A percentile compares a stretch with the other conserved stretches of the same genome.
These are phyloP conservation scores for Conringia planisiliqua DNA, from an alignment of 345 rosid genomes.

Conservation along the genomic window DNA sequence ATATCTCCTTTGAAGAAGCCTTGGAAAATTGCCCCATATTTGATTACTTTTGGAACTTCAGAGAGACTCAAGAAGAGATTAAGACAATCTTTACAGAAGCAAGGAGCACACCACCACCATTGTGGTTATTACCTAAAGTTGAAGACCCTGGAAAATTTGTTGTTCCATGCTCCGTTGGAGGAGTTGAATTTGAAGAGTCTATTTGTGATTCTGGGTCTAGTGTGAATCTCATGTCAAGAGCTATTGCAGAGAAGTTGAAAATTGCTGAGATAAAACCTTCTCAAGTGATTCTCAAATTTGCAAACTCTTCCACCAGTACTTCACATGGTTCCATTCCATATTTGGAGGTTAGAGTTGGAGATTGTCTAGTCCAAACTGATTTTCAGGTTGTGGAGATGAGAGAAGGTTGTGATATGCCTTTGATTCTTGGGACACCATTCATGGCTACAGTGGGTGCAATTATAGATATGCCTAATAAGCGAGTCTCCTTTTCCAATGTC, in stretches of 20 bases:
- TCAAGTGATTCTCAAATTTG: background rate
- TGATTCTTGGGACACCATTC: no score
- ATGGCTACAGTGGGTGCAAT: no score
- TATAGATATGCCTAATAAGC: no score
- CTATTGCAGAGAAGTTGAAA: background rate
- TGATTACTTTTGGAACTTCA: background rate
- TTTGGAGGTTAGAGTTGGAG: no score
- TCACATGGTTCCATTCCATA: no score
- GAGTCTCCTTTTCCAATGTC: no score
- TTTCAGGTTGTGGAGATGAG: no score
- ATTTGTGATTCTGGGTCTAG: background rate
- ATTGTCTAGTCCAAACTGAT: background rate
- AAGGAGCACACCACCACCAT: background rate
- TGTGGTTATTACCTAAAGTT: background rate
- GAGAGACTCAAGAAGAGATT: background rate
- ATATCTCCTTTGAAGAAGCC: background rate
- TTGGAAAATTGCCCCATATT: background rate
- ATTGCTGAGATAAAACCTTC: background rate
- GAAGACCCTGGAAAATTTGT: background rate
- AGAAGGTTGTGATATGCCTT: no score
- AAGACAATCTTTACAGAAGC: background rate
- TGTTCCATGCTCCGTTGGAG: background rate
- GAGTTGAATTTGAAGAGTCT: background rate
- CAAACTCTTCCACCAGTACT: no score
- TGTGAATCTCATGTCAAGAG: background rate